Percentiles rank a stretch among this genome's conserved stretches.
Conservation (phyloP, 73 alveolate genomes). For the Stentor roeselii region DNA sequence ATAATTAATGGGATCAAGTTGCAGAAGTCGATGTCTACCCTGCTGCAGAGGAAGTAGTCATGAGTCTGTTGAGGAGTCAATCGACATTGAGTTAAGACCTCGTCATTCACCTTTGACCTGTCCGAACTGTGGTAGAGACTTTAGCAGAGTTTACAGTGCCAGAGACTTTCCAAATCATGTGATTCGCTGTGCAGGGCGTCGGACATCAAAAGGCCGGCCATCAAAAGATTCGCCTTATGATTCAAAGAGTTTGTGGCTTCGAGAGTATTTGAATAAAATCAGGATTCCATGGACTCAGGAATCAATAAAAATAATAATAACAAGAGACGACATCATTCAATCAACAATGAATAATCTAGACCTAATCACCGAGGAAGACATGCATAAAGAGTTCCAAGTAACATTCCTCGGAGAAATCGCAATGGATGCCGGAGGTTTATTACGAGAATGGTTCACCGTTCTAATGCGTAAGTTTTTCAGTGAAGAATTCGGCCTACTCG, state of each 20-base stretch:
- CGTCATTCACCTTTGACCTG: background rate
- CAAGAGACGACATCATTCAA: slow-evolving; percentile 1
- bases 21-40: background rate
- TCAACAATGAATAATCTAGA: slow-evolving; percentile 8
- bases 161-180: background rate
- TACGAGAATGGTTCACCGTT: slow-evolving; percentile 54
- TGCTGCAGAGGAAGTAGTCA: slow-evolving; percentile 1
- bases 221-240: slow-evolving; percentile 19
- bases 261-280: background rate
- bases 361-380: background rate
- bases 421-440: slow-evolving; percentile 60
- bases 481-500: background rate
- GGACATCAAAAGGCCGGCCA: background rate
- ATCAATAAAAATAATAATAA: background rate
- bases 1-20: background rate
- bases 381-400: slow-evolving; percentile 45
- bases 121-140: slow-evolving; percentile 6
- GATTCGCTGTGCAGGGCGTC: background rate
- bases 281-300: background rate
- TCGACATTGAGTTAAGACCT: background rate
- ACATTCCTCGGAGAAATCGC: slow-evolving; percentile 51
- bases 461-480: slow-evolving; percentile 36
- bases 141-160: background rate
- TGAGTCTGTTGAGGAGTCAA: background rate
- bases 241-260: background rate